These are phyloP conservation scores for Seiridium unicorne DNA, from an alignment of 2,329 filamentous ascomycete species.

Conservation along the genomic window DNA sequence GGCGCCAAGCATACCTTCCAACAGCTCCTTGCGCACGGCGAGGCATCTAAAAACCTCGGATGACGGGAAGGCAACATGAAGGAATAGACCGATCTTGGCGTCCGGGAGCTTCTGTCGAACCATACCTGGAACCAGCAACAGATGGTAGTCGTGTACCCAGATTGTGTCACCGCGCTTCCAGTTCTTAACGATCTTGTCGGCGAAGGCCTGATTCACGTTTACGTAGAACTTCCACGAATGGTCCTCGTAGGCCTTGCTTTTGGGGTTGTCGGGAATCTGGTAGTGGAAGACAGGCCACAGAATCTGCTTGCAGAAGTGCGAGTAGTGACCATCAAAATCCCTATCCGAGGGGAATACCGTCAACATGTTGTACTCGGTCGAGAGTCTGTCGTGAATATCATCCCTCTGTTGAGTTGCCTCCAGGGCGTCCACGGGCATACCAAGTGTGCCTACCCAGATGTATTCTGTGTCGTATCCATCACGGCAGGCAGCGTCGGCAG, in stretches of 20 bases:
- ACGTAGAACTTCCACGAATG: constrained; percentile 96
- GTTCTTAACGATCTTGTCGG: constrained; percentile 83
- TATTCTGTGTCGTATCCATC: constrained; percentile 70
- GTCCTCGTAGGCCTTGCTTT: constrained; percentile 97
- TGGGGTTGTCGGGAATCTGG: constrained; percentile 94
- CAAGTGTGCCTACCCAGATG: constrained; percentile 88
- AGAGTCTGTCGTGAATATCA: constrained; percentile 79
- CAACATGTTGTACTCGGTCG: constrained; percentile 78
- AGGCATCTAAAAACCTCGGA: constrained; percentile 95
- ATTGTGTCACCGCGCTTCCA: constrained; percentile 93
- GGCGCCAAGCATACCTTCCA: constrained; percentile 90
- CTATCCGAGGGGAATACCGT: constrained; percentile 85
- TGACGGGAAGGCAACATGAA: constrained; percentile 93
- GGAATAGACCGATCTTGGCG: constrained; percentile 92
- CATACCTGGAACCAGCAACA: constrained; percentile 86
- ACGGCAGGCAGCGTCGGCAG: constrained; percentile 73
- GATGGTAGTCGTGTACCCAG: constrained; percentile 95
- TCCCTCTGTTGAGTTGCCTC: constrained; percentile 71
- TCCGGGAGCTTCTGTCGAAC: constrained; percentile 86
- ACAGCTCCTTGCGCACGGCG: constrained; percentile 78
- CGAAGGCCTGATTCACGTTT: constrained; percentile 89
- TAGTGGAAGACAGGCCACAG: constrained; percentile 98
- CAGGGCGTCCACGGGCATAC: constrained; percentile 89
- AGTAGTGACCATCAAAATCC: constrained; percentile 92
- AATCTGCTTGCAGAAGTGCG: constrained; percentile 96